Conservation (phyloP, 768 basidiomycete species). For the Suillus occidentalis region DNA sequence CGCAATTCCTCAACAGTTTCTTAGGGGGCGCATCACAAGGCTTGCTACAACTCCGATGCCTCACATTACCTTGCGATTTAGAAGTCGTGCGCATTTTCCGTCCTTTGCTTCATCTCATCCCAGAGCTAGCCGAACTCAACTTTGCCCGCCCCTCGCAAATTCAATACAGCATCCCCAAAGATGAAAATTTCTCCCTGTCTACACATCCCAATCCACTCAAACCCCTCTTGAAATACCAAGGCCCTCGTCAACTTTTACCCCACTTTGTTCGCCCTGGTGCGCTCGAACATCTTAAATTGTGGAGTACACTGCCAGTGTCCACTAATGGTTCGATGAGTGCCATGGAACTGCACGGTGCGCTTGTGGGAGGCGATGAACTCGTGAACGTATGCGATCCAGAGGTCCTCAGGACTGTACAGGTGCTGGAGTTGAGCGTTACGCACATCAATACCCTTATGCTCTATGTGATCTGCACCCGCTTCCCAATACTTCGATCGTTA, state of each 20-base stretch:
- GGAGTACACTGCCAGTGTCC: background rate
- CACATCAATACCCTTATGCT: constrained; percentile 6
- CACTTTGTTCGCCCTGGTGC: constrained; percentile 8
- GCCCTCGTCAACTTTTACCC: constrained; percentile 8
- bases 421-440: constrained; percentile 2
- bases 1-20: background rate
- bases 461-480: background rate
- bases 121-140: constrained; percentile 7
- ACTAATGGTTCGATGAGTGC: background rate
- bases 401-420: constrained; percentile 3
- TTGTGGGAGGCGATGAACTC: background rate
- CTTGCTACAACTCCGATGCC: background rate
- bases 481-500: constrained; percentile 6
- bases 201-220: background rate
- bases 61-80: constrained; percentile 6
- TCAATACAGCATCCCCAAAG: background rate
- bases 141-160: background rate
- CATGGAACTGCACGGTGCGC: background rate
- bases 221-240: constrained; percentile 7
- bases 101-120: constrained; percentile 4
- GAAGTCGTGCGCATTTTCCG: constrained; percentile 1
- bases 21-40: background rate
- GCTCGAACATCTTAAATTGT: constrained; percentile 2
- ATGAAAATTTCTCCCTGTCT: background rate
- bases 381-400: background rate